Evolutionary conservation across 2,329 filamentous ascomycete species (phyloP).

Genomic region (Exophiala calicioides): DNA sequence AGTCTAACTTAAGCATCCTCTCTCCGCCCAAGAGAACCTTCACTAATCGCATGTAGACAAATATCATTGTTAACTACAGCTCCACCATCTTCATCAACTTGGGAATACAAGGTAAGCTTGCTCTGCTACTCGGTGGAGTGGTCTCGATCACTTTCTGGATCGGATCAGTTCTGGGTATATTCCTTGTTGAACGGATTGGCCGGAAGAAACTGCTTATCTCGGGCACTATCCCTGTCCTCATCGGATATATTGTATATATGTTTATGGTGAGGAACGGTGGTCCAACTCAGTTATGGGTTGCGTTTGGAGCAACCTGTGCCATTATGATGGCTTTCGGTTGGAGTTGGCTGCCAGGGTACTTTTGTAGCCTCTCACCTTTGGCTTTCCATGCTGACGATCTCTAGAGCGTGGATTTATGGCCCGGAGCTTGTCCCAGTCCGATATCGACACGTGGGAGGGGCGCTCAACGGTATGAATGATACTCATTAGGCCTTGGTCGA

Average conservation of each 20-base stretch:
- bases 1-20: background rate
- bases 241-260: slow-evolving; percentile 8
- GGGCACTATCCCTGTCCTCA: slow-evolving; percentile 50
- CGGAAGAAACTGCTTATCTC: slow-evolving; percentile 64
- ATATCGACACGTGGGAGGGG: slow-evolving; percentile 38
- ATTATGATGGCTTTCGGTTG: slow-evolving; percentile 12
- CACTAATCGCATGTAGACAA: slow-evolving; percentile 1
- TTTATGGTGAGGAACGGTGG: slow-evolving; percentile 10
- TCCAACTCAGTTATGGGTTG: slow-evolving; percentile 12
- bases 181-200: slow-evolving; percentile 65
- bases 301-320: slow-evolving; percentile 9
- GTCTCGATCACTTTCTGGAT: slow-evolving; percentile 11
- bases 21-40: too few species aligned
- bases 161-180: slow-evolving; percentile 40
- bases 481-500: background rate
- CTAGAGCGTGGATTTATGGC: slow-evolving; percentile 29
- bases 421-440: slow-evolving; percentile 37
- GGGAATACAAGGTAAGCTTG: slow-evolving; percentile 4
- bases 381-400: slow-evolving; percentile 56
- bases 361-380: slow-evolving; percentile 45
- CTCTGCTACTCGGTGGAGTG: slow-evolving; percentile 9
- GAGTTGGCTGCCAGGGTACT: slow-evolving; percentile 52
- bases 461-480: slow-evolving; percentile 25
- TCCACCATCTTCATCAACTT: slow-evolving; percentile 12
- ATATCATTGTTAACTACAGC: slow-evolving; percentile 15